Conservation (phyloP, 108 stramenopile species). For the Phaeodactylum tricornutum region DNA sequence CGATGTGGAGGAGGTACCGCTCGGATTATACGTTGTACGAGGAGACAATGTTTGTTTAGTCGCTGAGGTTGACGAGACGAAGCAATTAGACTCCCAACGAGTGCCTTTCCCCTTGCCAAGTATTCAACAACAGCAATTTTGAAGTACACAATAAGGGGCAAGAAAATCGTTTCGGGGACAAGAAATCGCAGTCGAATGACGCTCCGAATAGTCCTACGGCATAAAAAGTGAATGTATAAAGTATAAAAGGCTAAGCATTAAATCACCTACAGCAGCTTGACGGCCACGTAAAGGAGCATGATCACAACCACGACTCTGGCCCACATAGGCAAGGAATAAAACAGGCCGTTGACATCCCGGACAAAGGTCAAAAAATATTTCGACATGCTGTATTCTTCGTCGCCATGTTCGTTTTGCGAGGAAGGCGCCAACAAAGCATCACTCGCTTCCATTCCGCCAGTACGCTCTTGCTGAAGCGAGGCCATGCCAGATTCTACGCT, state of each 20-base stretch:
- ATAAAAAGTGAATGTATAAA: not conserved
- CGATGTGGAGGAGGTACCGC: slow-evolving; percentile 51
- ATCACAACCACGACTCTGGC: slow-evolving; percentile 8
- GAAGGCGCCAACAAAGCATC: slow-evolving; percentile 4
- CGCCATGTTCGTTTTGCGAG: not conserved
- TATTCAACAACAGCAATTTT: slow-evolving; percentile 27
- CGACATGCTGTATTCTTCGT: slow-evolving; percentile 23
- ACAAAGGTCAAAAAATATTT: slow-evolving; percentile 28
- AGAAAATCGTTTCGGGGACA: no score
- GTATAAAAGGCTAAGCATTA: not conserved
- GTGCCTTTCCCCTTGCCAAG: slow-evolving; percentile 21
- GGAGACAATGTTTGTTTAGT: slow-evolving; percentile 77
- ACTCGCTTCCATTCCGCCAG: slow-evolving; percentile 8
- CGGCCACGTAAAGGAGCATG: slow-evolving; percentile 10
- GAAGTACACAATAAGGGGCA: not conserved
- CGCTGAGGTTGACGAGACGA: slow-evolving; percentile 23
- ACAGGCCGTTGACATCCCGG: slow-evolving; percentile 14
- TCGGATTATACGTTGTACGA: slow-evolving; percentile 72
- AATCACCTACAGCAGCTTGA: slow-evolving; percentile 10
- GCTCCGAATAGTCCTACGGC: not conserved
- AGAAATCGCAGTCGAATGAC: not conserved
- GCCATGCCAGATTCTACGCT: slow-evolving; percentile 8
- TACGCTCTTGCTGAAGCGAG: slow-evolving; percentile 2
- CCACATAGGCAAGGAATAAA: slow-evolving; percentile 14
- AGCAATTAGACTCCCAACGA: slow-evolving; percentile 11